Evolutionary conservation across 768 basidiomycete species (phyloP).

Genomic region (Lactarius quietus): DNA sequence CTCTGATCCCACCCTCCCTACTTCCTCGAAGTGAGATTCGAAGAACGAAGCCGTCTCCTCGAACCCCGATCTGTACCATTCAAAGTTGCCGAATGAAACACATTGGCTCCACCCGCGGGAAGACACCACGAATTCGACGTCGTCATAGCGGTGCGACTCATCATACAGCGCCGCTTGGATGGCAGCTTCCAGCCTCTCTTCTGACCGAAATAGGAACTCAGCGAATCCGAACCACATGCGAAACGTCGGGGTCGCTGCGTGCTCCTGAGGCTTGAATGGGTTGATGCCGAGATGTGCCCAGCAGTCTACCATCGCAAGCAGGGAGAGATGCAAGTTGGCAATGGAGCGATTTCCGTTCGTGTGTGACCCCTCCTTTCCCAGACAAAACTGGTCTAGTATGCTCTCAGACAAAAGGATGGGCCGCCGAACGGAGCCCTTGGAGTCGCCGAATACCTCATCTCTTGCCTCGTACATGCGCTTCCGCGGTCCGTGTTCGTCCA

Average conservation of each 20-base stretch:
- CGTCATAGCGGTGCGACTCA: constrained; percentile 78
- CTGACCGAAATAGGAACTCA: constrained; percentile 86
- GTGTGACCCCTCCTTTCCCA: constrained; percentile 45
- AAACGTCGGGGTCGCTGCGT: constrained; percentile 96
- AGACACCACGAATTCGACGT: constrained; percentile 91
- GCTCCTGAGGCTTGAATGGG: constrained; percentile 85
- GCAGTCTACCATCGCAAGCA: constrained; percentile 98
- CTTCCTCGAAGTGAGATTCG: constrained; percentile 83
- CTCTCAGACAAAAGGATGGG: no score
- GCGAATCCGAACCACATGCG: constrained; percentile 96
- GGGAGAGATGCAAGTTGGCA: constrained; percentile 86
- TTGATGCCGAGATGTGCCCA: constrained; percentile 87
- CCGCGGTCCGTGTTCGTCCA: constrained; percentile 79
- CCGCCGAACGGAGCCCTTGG: constrained; percentile 34
- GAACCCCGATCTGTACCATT: constrained; percentile 80
- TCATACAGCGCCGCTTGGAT: constrained; percentile 74
- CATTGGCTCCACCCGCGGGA: constrained; percentile 96
- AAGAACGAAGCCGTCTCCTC: constrained; percentile 79
- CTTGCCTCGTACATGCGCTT: constrained; percentile 71
- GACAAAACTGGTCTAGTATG: constrained; percentile 91
- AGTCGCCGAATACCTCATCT: constrained; percentile 67
- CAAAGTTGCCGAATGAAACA: constrained; percentile 88
- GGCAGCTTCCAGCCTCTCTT: constrained; percentile 58
- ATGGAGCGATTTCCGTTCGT: constrained; percentile 35
- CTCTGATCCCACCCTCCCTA: constrained; percentile 70